Evolutionary conservation across 1,284 basidiomycete genomes (phyloP), one percentile per base, ranked within the genome.

Genomic region (Boletellus deceptivus): DNA sequence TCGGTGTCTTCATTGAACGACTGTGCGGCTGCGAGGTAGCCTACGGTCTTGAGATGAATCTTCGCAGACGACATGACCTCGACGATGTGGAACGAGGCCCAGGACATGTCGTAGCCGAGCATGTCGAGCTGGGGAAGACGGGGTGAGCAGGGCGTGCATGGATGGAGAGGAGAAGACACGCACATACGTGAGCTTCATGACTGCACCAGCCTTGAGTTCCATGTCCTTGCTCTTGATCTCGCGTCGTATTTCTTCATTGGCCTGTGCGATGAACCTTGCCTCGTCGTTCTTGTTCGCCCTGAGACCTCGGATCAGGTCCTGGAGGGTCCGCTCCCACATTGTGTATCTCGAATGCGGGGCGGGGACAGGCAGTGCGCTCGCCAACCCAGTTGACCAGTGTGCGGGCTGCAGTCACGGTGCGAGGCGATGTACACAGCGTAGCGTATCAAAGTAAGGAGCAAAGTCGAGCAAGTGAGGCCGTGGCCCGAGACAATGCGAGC

Each of bases 171-270:
- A 20, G 20, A 55, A 11, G 22, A 81, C 91, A 71, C 60, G 59
- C 72, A 96, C 94, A 74, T 98, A 99, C 63, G 92, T 93, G 57
- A 98, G 84, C 73, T 99, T 99, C 66, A 99, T 78, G 37, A 98
- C 84, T 0, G 94, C 97, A 29, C 83, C 93, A 0, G 93, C 93
- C 72, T 99, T 99, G 59, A 99, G 80, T 59, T 93, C 91, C 90
- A 98, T 96, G 66, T 99, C 97, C 64, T 93, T 93, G 63, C 82
- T 85, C 71, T 85, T 89, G 63, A 98, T 86, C 75, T 99, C 97
- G 52, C 82, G 78, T 54, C 92, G 77, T 61, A 98, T 97, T 76
- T 99, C 88, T 52, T 90, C 85, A 14, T 91, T 83, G 1, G 86
- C 89, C 61, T 87, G 83, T 0, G 83, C 78, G 59, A 91, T 88